A percentile compares a stretch with the other conserved stretches of the same genome.
phyloP scores from a whole-genome alignment of 2,329 filamentous ascomycete genomes.

The Talaromyces funiculosus region DNA sequence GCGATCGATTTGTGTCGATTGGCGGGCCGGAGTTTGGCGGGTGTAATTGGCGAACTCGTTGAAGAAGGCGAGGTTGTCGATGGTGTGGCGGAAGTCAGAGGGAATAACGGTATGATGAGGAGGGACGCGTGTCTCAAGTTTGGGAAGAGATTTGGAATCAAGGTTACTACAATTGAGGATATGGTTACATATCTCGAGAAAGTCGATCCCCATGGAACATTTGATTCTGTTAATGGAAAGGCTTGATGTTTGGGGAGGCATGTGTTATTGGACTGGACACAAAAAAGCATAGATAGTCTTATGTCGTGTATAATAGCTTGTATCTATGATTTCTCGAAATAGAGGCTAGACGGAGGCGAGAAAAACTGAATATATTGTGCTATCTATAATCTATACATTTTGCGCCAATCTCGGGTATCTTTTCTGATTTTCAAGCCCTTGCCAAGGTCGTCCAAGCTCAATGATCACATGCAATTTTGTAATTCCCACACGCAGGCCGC shows the following conservation, averaged over 20 bases:
- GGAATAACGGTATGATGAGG: constrained; percentile 78
- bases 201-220: constrained; percentile 46
- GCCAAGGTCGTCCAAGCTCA: background rate
- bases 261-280: background rate
- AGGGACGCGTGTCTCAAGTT: constrained; percentile 83
- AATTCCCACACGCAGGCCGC: background rate
- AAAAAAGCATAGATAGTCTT: constrained; percentile 1
- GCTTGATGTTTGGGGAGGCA: constrained; percentile 20
- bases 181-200: constrained; percentile 73
- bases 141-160: constrained; percentile 80
- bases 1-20: constrained; percentile 84
- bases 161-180: constrained; percentile 92
- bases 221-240: constrained; percentile 29
- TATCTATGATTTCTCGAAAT: constrained; percentile 9
- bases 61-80: constrained; percentile 71
- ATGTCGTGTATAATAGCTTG: constrained; percentile 2
- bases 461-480: background rate
- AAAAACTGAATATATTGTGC: background rate
- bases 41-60: constrained; percentile 86
- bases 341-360: background rate
- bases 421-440: constrained; percentile 1
- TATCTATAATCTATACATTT: background rate
- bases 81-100: constrained; percentile 60
- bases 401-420: constrained; percentile 16
- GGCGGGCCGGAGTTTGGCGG: constrained; percentile 68